Percentiles rank a stretch among this genome's conserved stretches.
phyloP scores from a whole-genome alignment of 2,329 filamentous ascomycete genomes.

The Aureobasidium namibiae region DNA sequence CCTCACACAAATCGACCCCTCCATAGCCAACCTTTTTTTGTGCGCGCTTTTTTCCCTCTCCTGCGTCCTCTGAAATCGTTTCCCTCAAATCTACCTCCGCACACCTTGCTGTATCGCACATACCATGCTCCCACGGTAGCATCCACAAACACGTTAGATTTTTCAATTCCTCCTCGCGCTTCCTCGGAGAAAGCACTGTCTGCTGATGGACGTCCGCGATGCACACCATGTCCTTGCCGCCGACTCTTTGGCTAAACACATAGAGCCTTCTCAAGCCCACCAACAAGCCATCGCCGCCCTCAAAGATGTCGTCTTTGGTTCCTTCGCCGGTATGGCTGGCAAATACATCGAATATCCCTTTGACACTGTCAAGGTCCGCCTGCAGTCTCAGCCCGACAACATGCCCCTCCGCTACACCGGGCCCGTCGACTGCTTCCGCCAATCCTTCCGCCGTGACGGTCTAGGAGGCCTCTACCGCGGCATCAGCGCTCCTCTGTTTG shows the following conservation, averaged over 20 bases:
- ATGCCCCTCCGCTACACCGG: slow-evolving; percentile 75
- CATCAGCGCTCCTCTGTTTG: slow-evolving; percentile 82
- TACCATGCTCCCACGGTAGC: slow-evolving; percentile 29
- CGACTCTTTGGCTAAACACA: background rate
- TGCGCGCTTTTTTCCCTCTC: background rate
- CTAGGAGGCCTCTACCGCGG: slow-evolving; percentile 78
- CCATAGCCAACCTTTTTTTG: background rate
- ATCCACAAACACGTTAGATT: slow-evolving; percentile 1
- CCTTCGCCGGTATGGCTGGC: slow-evolving; percentile 79
- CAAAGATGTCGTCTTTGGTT: slow-evolving; percentile 84
- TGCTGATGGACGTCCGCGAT: slow-evolving; percentile 16
- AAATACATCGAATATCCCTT: slow-evolving; percentile 99
- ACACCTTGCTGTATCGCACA: background rate
- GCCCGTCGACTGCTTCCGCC: slow-evolving; percentile 85
- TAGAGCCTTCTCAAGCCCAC: background rate
- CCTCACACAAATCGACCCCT: background rate
- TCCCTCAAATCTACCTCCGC: background rate
- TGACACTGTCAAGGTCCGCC: slow-evolving; percentile 93
- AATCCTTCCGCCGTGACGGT: slow-evolving; percentile 75
- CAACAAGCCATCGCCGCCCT: slow-evolving; percentile 55
- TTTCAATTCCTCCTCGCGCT: background rate
- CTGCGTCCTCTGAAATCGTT: background rate
- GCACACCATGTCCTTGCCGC: slow-evolving; percentile 7
- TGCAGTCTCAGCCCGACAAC: slow-evolving; percentile 89
- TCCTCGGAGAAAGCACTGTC: background rate